Evolutionary conservation across 768 basidiomycete genomes (phyloP), one percentile per base, ranked within the genome.

Genomic region (Termitomyces sp.): DNA sequence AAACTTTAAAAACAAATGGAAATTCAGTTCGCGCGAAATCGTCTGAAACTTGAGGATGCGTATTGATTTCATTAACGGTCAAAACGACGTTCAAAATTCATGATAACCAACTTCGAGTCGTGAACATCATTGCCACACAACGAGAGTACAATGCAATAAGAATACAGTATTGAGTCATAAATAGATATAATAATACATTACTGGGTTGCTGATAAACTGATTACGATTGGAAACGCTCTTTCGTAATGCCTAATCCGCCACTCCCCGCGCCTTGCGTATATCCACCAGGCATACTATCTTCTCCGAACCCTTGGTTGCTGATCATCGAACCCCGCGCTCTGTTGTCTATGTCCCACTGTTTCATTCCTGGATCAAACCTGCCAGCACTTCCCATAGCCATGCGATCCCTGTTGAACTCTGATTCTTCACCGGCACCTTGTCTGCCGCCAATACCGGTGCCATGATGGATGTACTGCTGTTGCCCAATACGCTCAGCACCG

Each of bases 221-320:
- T 42, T 42, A 6, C 1, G 24, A 24, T 43, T 28, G 18, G 43
- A 28, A 36, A 10, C 24, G 38, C 48, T 46, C 57, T 14, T 53
- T 42, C 28, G 13, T 6, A 3, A 36, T 12, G 32, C n/a, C 44
- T 4, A n/a, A 18, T 45, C 20, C 42, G 18, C 49, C 33, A 43
- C 20, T 42, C 12, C 53, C 20, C 0, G 14, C 1, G 26, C 38
- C 53, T 12, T 46, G 32, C 2, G 20, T 26, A 45, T 53, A 60
- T 42, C 55, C 55, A 10, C 59, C 59, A 57, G 60, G 60, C 52
- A 61, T 57, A 26, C 6, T 57, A 14, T 49, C 33, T 49, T 53
- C 40, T 14, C 40, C 53, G 12, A 48, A 58, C 0, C 24, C 45
- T 18, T 47, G 57, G 6, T 36, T 43, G 4, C 36, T n/a, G 2